Evolutionary conservation across 2,329 filamentous ascomycete genomes (phyloP), one percentile per base, ranked within the genome.

Genomic region (Bipolaris oryzae): DNA sequence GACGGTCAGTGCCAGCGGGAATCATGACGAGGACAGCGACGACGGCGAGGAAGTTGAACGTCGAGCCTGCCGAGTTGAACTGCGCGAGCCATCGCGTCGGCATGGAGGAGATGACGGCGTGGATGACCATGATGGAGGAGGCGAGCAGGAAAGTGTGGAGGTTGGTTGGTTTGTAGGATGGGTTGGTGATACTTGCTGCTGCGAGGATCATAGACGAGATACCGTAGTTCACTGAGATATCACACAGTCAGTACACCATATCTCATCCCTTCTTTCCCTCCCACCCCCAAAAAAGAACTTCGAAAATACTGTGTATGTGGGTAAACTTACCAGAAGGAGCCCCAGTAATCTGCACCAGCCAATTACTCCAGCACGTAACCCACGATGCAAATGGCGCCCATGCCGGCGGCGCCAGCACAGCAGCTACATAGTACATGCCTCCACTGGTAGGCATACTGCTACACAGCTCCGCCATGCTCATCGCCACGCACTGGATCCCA

Each of bases 371-470:
- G 9, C 87, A 87, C 1, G 86, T 89, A 28, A 89, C 77, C 87
- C 79, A 90, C 11, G 87, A 83, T 13, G 87, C 87, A 50, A 89
- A 82, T 1, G 87, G 87, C 0, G 87, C 87, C 74, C 82, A 89
- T 39, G 84, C 84, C 1, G 81, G 80, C 5, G 87, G 87, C 23
- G 89, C 89, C 6, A 92, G 81, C 0, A 91, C 89, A 3, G 89
- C 89, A 16, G 87, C 78, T 15, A 89, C 88, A 71, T 92, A 92
- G 74, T 92, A 92, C 13, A 92, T 78, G 23, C 89, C 89, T 52
- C 89, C 89, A 64, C 82, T 79, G 0, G 88, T 90, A 3, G 88
- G 88, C 88, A 91, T 90, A 42, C 85, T 86, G 2, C 85, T 88
- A 66, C 88, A 90, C 16, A 91, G 78, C 74, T 91, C 89, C 1